Evolutionary conservation across 192 early-diverging fungal species (phyloP), one percentile per base, ranked within the genome.

Genomic region (Backusella morwellensis): DNA sequence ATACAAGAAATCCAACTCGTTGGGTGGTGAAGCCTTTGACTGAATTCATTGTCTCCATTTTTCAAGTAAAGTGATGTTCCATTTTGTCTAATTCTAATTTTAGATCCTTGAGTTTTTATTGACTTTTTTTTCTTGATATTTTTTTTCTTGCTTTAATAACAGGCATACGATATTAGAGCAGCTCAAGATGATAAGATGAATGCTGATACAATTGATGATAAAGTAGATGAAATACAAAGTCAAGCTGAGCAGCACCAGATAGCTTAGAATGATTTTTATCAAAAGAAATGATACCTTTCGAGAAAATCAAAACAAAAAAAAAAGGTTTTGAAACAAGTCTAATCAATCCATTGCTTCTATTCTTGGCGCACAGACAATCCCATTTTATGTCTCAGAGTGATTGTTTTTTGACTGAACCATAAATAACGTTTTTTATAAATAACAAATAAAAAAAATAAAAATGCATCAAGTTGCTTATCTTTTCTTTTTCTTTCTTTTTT

Each of bases 21-120:
- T 94, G 93, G 93, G 85, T 85, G 35, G 85, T 88, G 4, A 86
- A 89, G 15, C 91, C 92, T 15, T 81, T 94, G 67, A 83, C 86
- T 35, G 92, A 94, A 80, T 94, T 90, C 63, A 86, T 88, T 75
- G 78, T 80, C 23, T 91, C 93, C 14, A 84, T 92, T 2, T 59
- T 59, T 6, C 54, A 59, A 21, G 54, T 59, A 59, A 54, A 59
- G 21, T 9, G 9, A 59, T 26, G 9, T 12, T 7, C 6, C 19
- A n/a, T 59, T 59, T 9, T 59, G 32, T 32, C 32, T 23, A 23
- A 21, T 59, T 59, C 21, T 59, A 59, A 23, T 59, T 59, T 23
- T 59, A 59, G n/a, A 59, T 59, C 1, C 9, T 11, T 59, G 26
- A 11, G 17, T 44, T 8, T 23, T 44, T 14, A 26, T 23, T 11